Conservation (phyloP, 352 stramenopile genomes). For the Phytophthora quininea region DNA sequence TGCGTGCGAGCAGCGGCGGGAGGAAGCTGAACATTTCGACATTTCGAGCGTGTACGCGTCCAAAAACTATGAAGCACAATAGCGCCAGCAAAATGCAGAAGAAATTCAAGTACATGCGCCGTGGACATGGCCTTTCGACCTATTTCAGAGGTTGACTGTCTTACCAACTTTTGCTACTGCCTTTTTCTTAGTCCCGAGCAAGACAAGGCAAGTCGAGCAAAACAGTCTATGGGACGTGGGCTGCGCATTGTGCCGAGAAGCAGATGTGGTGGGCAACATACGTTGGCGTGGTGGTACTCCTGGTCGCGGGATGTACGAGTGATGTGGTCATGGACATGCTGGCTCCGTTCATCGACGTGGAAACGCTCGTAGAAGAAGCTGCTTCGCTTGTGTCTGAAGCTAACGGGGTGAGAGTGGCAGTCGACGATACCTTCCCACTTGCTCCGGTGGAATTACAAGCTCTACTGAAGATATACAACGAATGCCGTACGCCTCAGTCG, state of each 20-base stretch:
- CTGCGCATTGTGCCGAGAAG: not conserved
- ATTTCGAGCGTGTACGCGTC: too few species aligned
- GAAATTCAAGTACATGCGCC: too few species aligned
- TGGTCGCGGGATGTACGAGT: conserved; percentile 7
- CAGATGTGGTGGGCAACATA: conserved; percentile 3
- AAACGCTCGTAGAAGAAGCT: conserved; percentile 32
- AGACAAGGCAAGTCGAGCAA: conserved; percentile 1
- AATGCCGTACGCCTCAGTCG: conserved; percentile 56
- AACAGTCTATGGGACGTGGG: not conserved
- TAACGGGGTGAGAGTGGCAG: conserved; percentile 14
- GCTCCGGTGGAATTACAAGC: conserved; percentile 43
- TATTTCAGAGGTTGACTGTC: too few species aligned
- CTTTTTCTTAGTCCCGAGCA: conserved; percentile 33
- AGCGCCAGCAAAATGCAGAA: too few species aligned
- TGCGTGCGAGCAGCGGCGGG: too few species aligned
- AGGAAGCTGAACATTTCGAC: too few species aligned
- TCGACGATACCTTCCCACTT: conserved; percentile 66
- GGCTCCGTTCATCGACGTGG: conserved; percentile 44
- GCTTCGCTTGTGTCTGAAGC: conserved; percentile 8
- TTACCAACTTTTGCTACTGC: too few species aligned
- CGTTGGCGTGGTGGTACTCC: conserved; percentile 5
- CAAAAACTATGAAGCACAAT: too few species aligned
- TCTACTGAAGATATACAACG: conserved; percentile 51
- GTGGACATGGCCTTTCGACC: too few species aligned
- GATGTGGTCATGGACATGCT: conserved; percentile 48